Base-by-base conservation (phyloP, 768 basidiomycete species). In the Lactarius tabidus region DNA sequence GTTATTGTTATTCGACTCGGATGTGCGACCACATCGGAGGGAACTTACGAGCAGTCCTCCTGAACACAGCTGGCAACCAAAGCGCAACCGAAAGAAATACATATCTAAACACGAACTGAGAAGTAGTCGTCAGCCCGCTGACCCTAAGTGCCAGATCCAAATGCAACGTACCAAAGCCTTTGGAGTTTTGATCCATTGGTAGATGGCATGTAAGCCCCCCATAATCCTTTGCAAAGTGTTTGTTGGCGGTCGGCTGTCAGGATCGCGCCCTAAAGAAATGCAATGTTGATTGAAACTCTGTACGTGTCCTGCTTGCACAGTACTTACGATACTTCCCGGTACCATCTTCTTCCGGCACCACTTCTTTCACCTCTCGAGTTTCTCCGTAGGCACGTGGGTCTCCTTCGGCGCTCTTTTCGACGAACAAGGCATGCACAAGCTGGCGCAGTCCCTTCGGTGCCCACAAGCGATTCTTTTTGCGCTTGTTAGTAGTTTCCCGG, bases 21-120 rank as follows among this genome's bases (percentile, higher is more conserved):
- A 65, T 12, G 17, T 15, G 43, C 56, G 58, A 29, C 14, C n/a
- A n/a, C 12, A 23, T 28, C 7, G 54, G 35, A 8, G 3, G 20
- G 15, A 28, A 78, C 79, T 70, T 66, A 81, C 80, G 74, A 6
- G 83, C 83, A 43, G 78, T 79, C 1, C 57, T 69, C 23, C 64
- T 70, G 59, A 79, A 71, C 1, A 85, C 80, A 3, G 77, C 71
- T 0, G 84, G 84, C 0, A 85, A 72, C 83, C 83, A 86, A 2
- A 86, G 71, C 0, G 78, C 80, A 43, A 86, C 71, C 0, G 81
- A 79, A 14, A 84, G 68, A 8, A 84, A 38, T 0, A 77, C 78
- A 65, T 82, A 82, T 72, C 83, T 81, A 70, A 85, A 77, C 0
- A 80, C 78, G 66, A 84, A 87, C 74, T 82, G 57, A 12, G n/a